Conservation (phyloP, 2,329 filamentous ascomycete genomes). For the Pseudogymnoascus sp. region DNA sequence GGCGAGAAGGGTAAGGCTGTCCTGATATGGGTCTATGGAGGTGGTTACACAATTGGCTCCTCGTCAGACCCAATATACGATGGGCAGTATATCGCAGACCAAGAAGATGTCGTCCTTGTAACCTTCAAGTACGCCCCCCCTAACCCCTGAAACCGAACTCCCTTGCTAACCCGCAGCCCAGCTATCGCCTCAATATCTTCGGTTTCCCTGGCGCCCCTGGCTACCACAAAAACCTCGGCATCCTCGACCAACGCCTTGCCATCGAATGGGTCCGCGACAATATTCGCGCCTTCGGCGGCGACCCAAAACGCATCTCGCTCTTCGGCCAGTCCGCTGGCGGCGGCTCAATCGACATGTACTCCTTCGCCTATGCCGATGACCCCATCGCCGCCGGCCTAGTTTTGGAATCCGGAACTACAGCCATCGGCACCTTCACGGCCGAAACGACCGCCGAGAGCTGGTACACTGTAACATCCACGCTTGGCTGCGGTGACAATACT, state of each 20-base stretch:
- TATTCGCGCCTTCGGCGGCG: conserved; percentile 51
- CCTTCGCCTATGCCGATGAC: conserved; percentile 27
- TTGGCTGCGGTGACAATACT: conserved; percentile 7
- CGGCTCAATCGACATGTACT: conserved; percentile 41
- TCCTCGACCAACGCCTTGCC: conserved; percentile 52
- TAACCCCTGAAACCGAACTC: conserved; percentile 18
- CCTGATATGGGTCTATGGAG: conserved; percentile 40
- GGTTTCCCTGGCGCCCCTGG: conserved; percentile 21
- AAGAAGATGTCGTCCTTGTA: conserved; percentile 40
- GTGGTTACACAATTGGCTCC: conserved; percentile 34
- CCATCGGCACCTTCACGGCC: not conserved
- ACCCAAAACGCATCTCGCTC: conserved; percentile 32
- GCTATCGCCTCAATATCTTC: conserved; percentile 35
- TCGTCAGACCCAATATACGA: conserved; percentile 35
- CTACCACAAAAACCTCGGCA: conserved; percentile 33
- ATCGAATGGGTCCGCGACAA: conserved; percentile 53
- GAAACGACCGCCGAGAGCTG: conserved; percentile 14
- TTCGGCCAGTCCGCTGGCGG: conserved; percentile 31
- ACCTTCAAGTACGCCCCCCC: conserved; percentile 39
- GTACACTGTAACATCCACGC: conserved; percentile 9
- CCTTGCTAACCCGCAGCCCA: conserved; percentile 16
- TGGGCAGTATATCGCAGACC: conserved; percentile 37
- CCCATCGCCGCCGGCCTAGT: conserved; percentile 26
- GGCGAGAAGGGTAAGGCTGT: conserved; percentile 32
- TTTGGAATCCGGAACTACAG: conserved; percentile 18